These are phyloP conservation scores for Calonectria pseudoturangicola DNA, from an alignment of 2,329 filamentous ascomycete genomes.

Conservation along the genomic window DNA sequence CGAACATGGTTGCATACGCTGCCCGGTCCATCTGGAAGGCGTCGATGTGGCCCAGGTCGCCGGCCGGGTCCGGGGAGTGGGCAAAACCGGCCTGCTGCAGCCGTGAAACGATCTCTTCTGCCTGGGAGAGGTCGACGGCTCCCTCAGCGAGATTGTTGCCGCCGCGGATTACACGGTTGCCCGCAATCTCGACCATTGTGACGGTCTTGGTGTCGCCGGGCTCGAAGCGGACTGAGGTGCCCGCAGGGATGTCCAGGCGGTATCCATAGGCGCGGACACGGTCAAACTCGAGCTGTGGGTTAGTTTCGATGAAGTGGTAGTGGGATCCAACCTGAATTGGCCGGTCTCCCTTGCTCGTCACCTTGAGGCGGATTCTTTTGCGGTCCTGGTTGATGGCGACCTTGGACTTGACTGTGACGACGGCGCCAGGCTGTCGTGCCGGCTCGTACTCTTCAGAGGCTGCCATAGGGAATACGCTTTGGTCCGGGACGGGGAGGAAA, in stretches of 20 bases:
- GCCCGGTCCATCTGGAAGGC: conserved; percentile 83
- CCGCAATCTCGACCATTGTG: conserved; percentile 90
- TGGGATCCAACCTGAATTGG: conserved; percentile 96
- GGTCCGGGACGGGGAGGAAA: conserved; percentile 87
- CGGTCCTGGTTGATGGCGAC: conserved; percentile 84
- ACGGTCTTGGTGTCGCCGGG: conserved; percentile 95
- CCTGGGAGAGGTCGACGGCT: conserved; percentile 77
- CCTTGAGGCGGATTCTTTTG: conserved; percentile 82
- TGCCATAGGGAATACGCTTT: conserved; percentile 79
- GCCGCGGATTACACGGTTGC: conserved; percentile 85
- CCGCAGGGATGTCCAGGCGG: conserved; percentile 91
- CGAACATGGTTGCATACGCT: conserved; percentile 92
- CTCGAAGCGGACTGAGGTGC: conserved; percentile 94
- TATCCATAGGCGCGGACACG: conserved; percentile 88
- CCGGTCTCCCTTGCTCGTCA: conserved; percentile 91
- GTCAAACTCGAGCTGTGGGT: conserved; percentile 92
- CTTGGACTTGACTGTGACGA: conserved; percentile 81
- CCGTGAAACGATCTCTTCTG: conserved; percentile 79
- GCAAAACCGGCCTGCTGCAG: conserved; percentile 85
- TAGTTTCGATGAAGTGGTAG: conserved; percentile 97
- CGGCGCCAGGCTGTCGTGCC: conserved; percentile 84
- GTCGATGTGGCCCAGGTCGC: conserved; percentile 72
- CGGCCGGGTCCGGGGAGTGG: conserved; percentile 81
- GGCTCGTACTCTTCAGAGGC: conserved; percentile 79
- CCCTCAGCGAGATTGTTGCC: conserved; percentile 89